phyloP scores from a whole-genome alignment of 1,284 basidiomycete species.

The Schizophyllum commune region DNA sequence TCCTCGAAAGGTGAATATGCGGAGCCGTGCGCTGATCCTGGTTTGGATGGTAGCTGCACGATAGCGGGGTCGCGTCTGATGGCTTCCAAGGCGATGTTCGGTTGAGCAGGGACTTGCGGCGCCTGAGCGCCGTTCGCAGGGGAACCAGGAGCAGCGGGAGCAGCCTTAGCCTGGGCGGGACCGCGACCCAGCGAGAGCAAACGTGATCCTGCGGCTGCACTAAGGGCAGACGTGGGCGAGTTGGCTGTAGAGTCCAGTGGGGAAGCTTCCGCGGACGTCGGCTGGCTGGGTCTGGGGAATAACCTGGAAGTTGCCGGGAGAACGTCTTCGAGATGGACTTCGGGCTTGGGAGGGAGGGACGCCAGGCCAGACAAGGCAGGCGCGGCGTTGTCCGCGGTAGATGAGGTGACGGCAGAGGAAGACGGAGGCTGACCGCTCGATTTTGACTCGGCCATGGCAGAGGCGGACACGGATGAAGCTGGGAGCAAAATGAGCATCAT shows the following conservation, averaged over 20 bases:
- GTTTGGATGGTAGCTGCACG: constrained; percentile 20
- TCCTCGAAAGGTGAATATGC: constrained; percentile 57
- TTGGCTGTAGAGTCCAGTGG: constrained; percentile 14
- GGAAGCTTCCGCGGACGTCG: constrained; percentile 17
- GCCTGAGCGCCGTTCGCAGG: constrained; percentile 1
- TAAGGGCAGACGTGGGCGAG: constrained; percentile 31
- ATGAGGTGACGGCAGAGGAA: not conserved
- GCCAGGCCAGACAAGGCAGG: constrained; percentile 15
- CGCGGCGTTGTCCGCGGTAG: constrained; percentile 4
- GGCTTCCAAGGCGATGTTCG: not conserved
- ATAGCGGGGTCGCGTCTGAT: constrained; percentile 7
- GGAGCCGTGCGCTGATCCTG: constrained; percentile 18
- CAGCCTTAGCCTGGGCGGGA: constrained; percentile 14
- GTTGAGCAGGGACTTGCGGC: constrained; percentile 3
- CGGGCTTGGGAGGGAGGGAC: constrained; percentile 1
- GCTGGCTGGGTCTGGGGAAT: constrained; percentile 21
- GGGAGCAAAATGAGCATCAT: no score
- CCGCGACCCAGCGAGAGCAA: constrained; percentile 59
- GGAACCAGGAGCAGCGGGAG: constrained; percentile 1
- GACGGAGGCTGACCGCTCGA: not conserved
- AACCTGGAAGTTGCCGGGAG: constrained; percentile 28
- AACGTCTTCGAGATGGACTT: constrained; percentile 16
- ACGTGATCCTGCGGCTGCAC: constrained; percentile 63
- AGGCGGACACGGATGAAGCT: not conserved
- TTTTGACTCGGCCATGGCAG: not conserved